Base-by-base conservation (phyloP, 352 stramenopile genomes). In the Phytophthora pseudosyringae region DNA sequence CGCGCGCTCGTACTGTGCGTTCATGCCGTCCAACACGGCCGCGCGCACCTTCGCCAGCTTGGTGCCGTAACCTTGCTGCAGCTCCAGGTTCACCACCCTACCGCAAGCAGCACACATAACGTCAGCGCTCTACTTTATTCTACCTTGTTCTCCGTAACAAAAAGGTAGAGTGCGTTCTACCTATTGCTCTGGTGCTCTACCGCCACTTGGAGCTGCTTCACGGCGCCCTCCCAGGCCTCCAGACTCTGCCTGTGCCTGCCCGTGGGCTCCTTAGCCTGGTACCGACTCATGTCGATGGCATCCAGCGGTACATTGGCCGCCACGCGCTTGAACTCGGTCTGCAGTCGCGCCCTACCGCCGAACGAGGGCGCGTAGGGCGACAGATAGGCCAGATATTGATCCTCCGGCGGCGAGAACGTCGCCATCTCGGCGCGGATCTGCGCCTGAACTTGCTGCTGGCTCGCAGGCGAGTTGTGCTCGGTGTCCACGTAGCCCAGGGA, bases 371-470 rank as follows among this genome's bases (percentile, higher is more conserved):
- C 47, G 67, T 87, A 88, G 31, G 69, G 54, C 13, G 86, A 82
- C 52, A 94, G 52, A 59, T 81, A 94, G 45, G 57, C 78, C 39
- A 94, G 59, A 65, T 94, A 94, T 33, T 73, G 38, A 35, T 75
- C 60, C 26, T 64, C 32, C 3, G 66, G 67, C 38, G 83, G 83
- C 48, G 70, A 53, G 48, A 91, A 92, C 31, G 71, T 80, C 13
- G 77, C 78, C 86, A 94, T 94, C 67, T 91, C 80, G 15, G 79
- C 83, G 10, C 76, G 75, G 56, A 93, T 93, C 35, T 81, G 73
- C 40, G 78, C 77, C 66, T 91, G 82, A 35, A 92, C 83, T 18
- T 75, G 64, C 64, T 82, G 73, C 51, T 89, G 82, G 28, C 64
- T 68, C 29, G 57, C 61, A 3, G 69, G 39, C 13, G 72, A 74